phyloP scores from a whole-genome alignment of 2,329 filamentous ascomycete species.

The Ceratocystis variospora region DNA sequence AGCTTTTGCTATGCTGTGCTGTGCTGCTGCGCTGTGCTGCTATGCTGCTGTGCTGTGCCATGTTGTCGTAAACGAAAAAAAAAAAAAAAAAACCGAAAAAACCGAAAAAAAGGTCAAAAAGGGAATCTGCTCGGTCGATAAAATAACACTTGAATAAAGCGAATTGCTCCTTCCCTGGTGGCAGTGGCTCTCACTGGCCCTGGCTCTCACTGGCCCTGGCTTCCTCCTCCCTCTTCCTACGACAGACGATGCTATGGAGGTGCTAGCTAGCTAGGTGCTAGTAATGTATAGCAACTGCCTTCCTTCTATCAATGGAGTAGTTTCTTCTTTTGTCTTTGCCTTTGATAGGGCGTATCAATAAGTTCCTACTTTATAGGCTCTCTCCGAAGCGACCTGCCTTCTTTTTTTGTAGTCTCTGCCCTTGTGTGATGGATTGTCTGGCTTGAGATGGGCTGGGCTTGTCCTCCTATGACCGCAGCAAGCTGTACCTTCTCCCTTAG shows the following conservation, averaged over 20 bases:
- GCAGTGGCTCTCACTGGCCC: constrained; percentile 3
- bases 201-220: constrained; percentile 5
- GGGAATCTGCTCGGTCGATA: not conserved
- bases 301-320: not conserved
- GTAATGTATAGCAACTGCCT: not conserved
- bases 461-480: not conserved
- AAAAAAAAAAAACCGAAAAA: too few relatives aligned
- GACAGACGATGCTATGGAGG: not conserved
- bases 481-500: not conserved
- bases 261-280: not conserved
- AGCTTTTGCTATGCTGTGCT: not conserved
- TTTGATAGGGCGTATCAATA: constrained; percentile 4
- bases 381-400: not conserved
- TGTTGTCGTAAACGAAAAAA: not conserved
- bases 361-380: not conserved
- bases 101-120: not conserved
- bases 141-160: constrained; percentile 1
- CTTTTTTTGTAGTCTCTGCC: not conserved
- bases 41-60: too few relatives aligned
- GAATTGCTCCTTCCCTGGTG: constrained; percentile 4
- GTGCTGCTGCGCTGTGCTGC: too few relatives aligned
- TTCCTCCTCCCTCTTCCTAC: constrained; percentile 8
- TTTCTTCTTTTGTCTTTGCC: not conserved
- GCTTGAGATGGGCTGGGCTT: not conserved
- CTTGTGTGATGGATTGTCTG: not conserved